Evolutionary conservation across 225 moss, liverwort and hornwort genomes (phyloP), one percentile per base, ranked within the genome.

Genomic region (Ulota crispa): DNA sequence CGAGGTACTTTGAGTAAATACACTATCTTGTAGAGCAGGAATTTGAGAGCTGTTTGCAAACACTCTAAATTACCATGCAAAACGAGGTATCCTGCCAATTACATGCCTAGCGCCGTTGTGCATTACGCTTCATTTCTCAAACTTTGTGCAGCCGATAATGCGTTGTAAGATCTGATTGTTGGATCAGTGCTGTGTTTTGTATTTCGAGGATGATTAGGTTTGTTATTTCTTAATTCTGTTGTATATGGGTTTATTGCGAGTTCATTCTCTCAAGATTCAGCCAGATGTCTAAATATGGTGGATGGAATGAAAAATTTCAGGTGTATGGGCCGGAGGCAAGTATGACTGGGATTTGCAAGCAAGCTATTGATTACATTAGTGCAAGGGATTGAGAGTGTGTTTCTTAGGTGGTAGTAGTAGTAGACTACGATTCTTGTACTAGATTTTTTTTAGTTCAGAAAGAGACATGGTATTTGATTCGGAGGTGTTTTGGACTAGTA

Each of bases 321-420:
- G 96, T 97, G 26, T 97, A 92, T 78, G 96, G 96, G 42, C 96
- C 96, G 23, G 95, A 95, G 78, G 93, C 89, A 72, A 97, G 95
- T 77, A 97, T 97, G 96, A 97, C 95, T 36, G 91, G 96, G 28
- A 97, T 97, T 68, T 97, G 95, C 87, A 95, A 97, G 74, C 88
- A 95, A 88, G 96, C 96, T 9, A 97, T 97, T 59, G 93, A 95
- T 42, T 92, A 95, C 54, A 95, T 95, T 52, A 89, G 89, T 54
- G 89, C 83, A 27, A 88, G 63, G 59, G 87, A 79, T 66, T 85
- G 76, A 86, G n/a, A 31, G 2, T 26, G 14, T 78, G 69, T 15
- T 63, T 23, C 63, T 28, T 68, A 18, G 78, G 65, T 7, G 9
- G 11, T 11, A 64, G 66, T 13, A 27, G 31, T 34, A 31, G 1